phyloP scores from a whole-genome alignment of 2,329 filamentous ascomycete species.

The Diaporthe sp. region DNA sequence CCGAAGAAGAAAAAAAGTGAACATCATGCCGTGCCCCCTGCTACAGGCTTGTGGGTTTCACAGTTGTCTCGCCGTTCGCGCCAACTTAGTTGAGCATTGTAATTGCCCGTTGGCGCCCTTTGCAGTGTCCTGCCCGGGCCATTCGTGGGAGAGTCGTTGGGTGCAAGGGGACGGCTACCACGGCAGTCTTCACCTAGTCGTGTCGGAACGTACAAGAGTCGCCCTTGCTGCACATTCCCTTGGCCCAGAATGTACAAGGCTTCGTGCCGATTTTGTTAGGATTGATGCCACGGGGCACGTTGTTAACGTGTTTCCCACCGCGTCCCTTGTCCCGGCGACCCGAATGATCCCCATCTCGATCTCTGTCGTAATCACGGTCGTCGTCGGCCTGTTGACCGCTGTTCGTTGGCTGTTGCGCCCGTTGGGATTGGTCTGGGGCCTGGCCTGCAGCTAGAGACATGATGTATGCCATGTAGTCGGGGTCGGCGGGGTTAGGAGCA shows the following conservation, averaged over 20 bases:
- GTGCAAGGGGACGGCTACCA: neutral
- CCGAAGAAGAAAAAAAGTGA: neutral
- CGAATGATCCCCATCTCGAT: slow-evolving; percentile 44
- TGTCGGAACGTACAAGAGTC: slow-evolving; percentile 81
- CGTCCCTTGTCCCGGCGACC: slow-evolving; percentile 41
- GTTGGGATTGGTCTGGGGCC: slow-evolving; percentile 29
- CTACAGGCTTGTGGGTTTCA: neutral
- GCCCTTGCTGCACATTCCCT: slow-evolving; percentile 78
- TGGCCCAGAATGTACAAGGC: slow-evolving; percentile 75
- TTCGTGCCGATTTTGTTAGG: slow-evolving; percentile 72
- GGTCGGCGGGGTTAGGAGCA: slow-evolving; percentile 48
- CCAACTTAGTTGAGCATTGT: neutral
- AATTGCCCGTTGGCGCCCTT: neutral
- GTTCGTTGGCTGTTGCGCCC: slow-evolving; percentile 36
- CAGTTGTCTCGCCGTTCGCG: neutral
- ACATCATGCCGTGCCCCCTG: neutral
- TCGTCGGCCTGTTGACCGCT: slow-evolving; percentile 36
- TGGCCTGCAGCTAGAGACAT: slow-evolving; percentile 36
- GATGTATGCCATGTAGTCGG: slow-evolving; percentile 47
- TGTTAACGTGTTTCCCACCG: slow-evolving; percentile 46
- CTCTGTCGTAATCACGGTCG: slow-evolving; percentile 44
- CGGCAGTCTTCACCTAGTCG: slow-evolving; percentile 50
- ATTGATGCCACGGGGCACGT: slow-evolving; percentile 56
- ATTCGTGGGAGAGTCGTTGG: neutral
- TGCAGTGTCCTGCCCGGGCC: too few relatives aligned